phyloP scores from a whole-genome alignment of 164 flowering plant species.

The Aristolochia californica region DNA sequence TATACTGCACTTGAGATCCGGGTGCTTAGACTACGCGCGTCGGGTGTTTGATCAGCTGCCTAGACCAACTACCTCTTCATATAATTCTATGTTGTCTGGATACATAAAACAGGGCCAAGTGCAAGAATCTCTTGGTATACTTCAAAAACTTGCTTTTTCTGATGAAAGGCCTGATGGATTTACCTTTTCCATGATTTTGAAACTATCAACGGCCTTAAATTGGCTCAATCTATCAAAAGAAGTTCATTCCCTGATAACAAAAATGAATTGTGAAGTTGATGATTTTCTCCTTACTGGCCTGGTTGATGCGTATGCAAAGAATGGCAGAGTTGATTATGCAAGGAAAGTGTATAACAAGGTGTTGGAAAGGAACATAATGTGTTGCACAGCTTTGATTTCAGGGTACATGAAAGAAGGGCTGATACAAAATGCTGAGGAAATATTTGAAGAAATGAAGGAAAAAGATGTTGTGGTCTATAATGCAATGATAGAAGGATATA shows the following conservation, averaged over 20 bases:
- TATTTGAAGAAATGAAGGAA: conserved; percentile 36
- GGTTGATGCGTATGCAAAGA: conserved; percentile 65
- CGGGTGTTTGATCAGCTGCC: conserved; percentile 64
- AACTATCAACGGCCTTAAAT: conserved; percentile 34
- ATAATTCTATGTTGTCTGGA: conserved; percentile 68
- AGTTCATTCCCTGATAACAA: conserved; percentile 62
- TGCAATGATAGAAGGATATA: conserved; percentile 95
- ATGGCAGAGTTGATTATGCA: conserved; percentile 49
- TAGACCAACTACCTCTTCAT: conserved; percentile 52
- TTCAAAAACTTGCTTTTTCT: conserved; percentile 26
- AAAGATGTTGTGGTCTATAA: conserved; percentile 78
- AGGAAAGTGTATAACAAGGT: conserved; percentile 61
- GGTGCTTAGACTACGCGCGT: conserved; percentile 41
- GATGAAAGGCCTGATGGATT: conserved; percentile 61
- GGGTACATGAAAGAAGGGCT: conserved; percentile 67
- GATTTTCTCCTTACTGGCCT: conserved; percentile 61
- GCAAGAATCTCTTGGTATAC: conserved; percentile 33
- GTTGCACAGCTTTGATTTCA: conserved; percentile 77
- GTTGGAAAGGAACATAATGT: conserved; percentile 52
- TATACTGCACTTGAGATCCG: conserved; percentile 43
- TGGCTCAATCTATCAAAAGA: conserved; percentile 27
- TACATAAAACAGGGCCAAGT: conserved; percentile 40
- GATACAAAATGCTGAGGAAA: conserved; percentile 53
- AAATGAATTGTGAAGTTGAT: conserved; percentile 36
- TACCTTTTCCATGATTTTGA: conserved; percentile 70